A percentile compares a stretch with the other conserved stretches of the same genome.
These are phyloP conservation scores for Aspergillus heteromorphus DNA, from an alignment of 495 filamentous ascomycete species.

Conservation along the genomic window DNA sequence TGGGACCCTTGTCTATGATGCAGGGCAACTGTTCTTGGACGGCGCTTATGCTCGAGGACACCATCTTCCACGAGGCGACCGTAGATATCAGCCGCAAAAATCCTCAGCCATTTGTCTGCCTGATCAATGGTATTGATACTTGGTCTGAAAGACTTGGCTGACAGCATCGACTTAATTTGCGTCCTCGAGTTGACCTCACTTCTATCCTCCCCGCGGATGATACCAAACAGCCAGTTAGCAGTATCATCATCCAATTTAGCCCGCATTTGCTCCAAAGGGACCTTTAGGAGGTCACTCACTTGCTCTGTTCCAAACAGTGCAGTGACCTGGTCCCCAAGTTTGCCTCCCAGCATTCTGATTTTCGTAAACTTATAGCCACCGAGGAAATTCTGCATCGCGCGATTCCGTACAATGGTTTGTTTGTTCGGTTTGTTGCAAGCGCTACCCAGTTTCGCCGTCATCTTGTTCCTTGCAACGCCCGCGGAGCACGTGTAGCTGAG, in stretches of 20 bases:
- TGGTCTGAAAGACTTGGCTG: slow-evolving; percentile 90
- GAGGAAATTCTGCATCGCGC: slow-evolving; percentile 76
- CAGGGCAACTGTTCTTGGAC: slow-evolving; percentile 78
- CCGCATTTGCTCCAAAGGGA: slow-evolving; percentile 74
- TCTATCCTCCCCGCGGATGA: slow-evolving; percentile 76
- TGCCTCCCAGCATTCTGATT: slow-evolving; percentile 93
- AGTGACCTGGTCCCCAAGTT: slow-evolving; percentile 81
- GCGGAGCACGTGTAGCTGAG: slow-evolving; percentile 87
- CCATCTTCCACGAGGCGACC: slow-evolving; percentile 87
- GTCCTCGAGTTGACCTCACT: slow-evolving; percentile 90
- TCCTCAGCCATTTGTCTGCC: slow-evolving; percentile 79
- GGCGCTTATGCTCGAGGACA: slow-evolving; percentile 78
- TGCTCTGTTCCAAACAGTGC: slow-evolving; percentile 72
- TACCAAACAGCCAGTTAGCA: slow-evolving; percentile 80
- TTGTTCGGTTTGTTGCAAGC: slow-evolving; percentile 87
- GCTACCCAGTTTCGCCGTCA: slow-evolving; percentile 90
- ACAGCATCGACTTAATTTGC: slow-evolving; percentile 97
- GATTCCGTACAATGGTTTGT: slow-evolving; percentile 84
- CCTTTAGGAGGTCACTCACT: slow-evolving; percentile 67
- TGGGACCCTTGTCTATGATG: slow-evolving; percentile 69
- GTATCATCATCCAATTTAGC: slow-evolving; percentile 78
- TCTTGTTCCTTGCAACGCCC: slow-evolving; percentile 85
- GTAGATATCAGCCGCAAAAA: slow-evolving; percentile 91
- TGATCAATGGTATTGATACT: slow-evolving; percentile 75
- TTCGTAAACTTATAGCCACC: slow-evolving; percentile 89